Evolutionary conservation across 352 stramenopile genomes (phyloP).

Genomic region (Phytophthora cajani): DNA sequence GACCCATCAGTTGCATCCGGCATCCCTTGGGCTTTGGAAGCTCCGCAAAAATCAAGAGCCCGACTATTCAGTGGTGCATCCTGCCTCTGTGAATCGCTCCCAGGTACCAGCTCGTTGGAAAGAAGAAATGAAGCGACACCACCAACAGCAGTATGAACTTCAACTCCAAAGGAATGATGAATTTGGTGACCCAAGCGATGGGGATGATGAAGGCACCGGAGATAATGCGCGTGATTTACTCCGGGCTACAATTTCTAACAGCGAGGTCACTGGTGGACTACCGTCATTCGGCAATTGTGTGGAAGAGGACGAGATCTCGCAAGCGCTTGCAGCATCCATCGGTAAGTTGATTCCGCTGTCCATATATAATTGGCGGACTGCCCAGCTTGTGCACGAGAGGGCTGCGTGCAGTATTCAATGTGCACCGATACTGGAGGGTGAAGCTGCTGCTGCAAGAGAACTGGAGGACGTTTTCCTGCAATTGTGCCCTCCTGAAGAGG

Average conservation of each 20-base stretch:
- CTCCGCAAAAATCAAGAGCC: constrained; percentile 58
- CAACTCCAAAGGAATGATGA: constrained; percentile 38
- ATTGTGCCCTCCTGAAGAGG: constrained; percentile 45
- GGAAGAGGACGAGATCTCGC: constrained; percentile 84
- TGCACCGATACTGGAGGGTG: constrained; percentile 53
- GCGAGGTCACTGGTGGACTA: constrained; percentile 31
- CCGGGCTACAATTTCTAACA: constrained; percentile 30
- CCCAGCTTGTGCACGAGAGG: constrained; percentile 68
- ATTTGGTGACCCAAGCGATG: constrained; percentile 28
- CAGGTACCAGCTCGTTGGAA: constrained; percentile 41
- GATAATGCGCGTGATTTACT: constrained; percentile 15
- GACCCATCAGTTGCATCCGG: constrained; percentile 54
- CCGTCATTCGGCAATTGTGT: constrained; percentile 58
- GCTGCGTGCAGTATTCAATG: constrained; percentile 61
- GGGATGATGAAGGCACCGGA: constrained; percentile 32
- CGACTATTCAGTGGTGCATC: constrained; percentile 50
- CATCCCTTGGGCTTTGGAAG: constrained; percentile 69
- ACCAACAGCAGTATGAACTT: constrained; percentile 36
- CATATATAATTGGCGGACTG: constrained; percentile 73
- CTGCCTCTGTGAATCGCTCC: constrained; percentile 47
- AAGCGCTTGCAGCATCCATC: constrained; percentile 55
- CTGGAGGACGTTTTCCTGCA: constrained; percentile 70
- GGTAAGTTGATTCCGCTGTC: constrained; percentile 65
- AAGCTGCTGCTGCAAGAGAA: constrained; percentile 44
- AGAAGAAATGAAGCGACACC: constrained; percentile 48